These are phyloP conservation scores for Candida hispaniensis DNA, from an alignment of 805 yeast species.

Conservation along the genomic window DNA sequence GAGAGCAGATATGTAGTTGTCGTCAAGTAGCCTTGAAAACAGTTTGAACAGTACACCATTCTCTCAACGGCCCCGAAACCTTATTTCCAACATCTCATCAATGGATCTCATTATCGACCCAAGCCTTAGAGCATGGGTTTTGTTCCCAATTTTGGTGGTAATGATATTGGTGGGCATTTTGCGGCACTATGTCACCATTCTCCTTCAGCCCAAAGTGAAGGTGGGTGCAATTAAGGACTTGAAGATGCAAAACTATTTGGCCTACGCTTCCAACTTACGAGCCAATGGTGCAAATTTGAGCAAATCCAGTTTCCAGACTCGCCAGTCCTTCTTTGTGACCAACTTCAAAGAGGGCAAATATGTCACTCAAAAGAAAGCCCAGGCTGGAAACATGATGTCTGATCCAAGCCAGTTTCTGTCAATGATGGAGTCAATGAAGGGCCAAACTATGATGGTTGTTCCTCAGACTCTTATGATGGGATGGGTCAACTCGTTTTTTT, in stretches of 20 bases:
- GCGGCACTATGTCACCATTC: constrained; percentile 53
- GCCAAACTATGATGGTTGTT: constrained; percentile 68
- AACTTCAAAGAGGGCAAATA: constrained; percentile 44
- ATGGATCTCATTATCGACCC: constrained; percentile 47
- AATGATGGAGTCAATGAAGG: constrained; percentile 65
- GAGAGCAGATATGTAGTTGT: not conserved
- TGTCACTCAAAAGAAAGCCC: constrained; percentile 33
- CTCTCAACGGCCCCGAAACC: not conserved
- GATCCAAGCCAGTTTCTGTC: constrained; percentile 67
- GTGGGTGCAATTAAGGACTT: constrained; percentile 40
- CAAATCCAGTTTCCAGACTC: constrained; percentile 40
- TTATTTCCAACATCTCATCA: not conserved
- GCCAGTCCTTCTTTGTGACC: constrained; percentile 40
- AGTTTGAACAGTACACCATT: constrained; percentile 1
- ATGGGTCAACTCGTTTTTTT: constrained; percentile 89
- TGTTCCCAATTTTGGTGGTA: constrained; percentile 77
- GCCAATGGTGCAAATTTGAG: constrained; percentile 44
- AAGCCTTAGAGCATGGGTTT: constrained; percentile 75
- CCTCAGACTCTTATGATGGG: constrained; percentile 94
- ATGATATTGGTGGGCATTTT: constrained; percentile 82
- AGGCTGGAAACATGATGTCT: constrained; percentile 45
- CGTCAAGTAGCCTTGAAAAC: constrained; percentile 2
- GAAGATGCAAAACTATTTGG: constrained; percentile 55
- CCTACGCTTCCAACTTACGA: constrained; percentile 48
- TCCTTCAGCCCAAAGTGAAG: constrained; percentile 51